These are phyloP conservation scores for Colletotrichum sp. DNA, from an alignment of 2,329 filamentous ascomycete genomes.

Conservation along the genomic window DNA sequence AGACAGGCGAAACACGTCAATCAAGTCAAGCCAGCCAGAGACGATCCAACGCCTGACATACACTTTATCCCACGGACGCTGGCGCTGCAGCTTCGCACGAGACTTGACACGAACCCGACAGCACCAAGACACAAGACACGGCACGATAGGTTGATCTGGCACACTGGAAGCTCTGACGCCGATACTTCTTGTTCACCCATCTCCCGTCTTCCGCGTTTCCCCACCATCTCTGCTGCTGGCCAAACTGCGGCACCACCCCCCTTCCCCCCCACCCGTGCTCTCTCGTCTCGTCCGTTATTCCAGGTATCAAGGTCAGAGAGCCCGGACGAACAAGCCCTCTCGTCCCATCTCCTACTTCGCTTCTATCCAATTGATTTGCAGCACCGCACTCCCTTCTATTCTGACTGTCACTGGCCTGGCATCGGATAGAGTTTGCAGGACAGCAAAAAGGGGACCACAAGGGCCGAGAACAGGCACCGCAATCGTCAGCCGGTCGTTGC, in stretches of 20 bases:
- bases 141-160: background rate
- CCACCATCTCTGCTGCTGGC: slow-evolving; percentile 6
- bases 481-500: background rate
- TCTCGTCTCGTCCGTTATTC: background rate
- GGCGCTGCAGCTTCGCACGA: background rate
- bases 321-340: slow-evolving; percentile 15
- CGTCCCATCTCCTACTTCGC: slow-evolving; percentile 12
- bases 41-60: background rate
- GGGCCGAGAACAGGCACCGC: background rate
- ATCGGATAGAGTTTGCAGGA: slow-evolving; percentile 10
- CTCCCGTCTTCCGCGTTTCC: slow-evolving; percentile 6
- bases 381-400: background rate
- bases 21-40: background rate
- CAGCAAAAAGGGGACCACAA: background rate
- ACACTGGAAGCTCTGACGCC: background rate
- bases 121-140: background rate
- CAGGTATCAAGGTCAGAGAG: slow-evolving; percentile 10
- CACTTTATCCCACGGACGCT: slow-evolving; percentile 2
- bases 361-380: background rate
- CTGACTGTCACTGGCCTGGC: background rate
- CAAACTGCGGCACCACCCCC: background rate
- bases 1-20: background rate
- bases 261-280: background rate
- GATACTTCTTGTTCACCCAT: slow-evolving; percentile 12
- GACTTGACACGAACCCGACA: background rate